A percentile compares a stretch with the other conserved stretches of the same genome.
phyloP scores from a whole-genome alignment of 208 protist genomes.

The Wallacemonas sp. region DNA sequence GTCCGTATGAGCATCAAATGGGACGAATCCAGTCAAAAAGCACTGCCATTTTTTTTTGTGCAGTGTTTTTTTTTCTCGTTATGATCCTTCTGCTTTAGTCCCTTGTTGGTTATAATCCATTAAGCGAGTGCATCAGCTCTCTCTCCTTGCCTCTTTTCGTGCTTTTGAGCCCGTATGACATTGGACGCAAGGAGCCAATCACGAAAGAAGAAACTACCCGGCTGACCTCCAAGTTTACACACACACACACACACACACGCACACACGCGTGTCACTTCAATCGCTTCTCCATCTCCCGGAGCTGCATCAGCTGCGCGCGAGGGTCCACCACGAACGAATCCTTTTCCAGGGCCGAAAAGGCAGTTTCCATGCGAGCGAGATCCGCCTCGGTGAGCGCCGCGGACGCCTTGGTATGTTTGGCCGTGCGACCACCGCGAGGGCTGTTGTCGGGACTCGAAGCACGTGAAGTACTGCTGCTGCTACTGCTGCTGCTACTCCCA shows the following conservation, averaged over 20 bases:
- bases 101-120: too few relatives aligned
- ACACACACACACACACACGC: not conserved
- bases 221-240: too few relatives aligned
- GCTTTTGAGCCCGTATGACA: not conserved
- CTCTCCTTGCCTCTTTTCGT: not conserved
- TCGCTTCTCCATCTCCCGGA: not conserved
- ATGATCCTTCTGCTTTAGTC: conserved; percentile 9
- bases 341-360: not conserved
- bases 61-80: conserved; percentile 8
- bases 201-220: too few relatives aligned
- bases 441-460: too few relatives aligned
- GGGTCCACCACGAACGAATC: not conserved
- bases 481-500: not conserved
- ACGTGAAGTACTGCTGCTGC: not conserved
- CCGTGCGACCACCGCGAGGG: too few relatives aligned
- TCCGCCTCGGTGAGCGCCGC: not conserved
- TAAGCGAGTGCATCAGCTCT: too few relatives aligned
- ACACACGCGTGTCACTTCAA: not conserved
- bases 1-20: too few relatives aligned
- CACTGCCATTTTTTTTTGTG: too few relatives aligned
- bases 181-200: too few relatives aligned
- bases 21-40: too few relatives aligned
- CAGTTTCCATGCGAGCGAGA: not conserved
- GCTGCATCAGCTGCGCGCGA: not conserved
- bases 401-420: too few relatives aligned